Evolutionary conservation across 2,329 filamentous ascomycete genomes (phyloP), one percentile per base, ranked within the genome.

Genomic region (Fusarium vanettenii): DNA sequence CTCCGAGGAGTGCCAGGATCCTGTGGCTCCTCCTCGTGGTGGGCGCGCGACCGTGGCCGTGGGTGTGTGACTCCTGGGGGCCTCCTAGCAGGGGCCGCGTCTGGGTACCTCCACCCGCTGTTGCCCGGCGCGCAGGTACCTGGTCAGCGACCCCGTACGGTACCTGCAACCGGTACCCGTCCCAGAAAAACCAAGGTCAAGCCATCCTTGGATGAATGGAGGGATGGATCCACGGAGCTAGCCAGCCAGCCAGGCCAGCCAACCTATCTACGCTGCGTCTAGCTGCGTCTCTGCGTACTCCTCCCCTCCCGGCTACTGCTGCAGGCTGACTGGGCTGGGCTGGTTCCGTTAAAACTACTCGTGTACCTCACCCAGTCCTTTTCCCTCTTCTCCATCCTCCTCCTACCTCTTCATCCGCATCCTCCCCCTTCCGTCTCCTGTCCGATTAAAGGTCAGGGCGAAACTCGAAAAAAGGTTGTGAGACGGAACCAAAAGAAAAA

Each of bases 341-440:
- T 77, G 69, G 76, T 52, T 77, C 72, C 72, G 79, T 82, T 82
- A 82, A 84, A 83, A 82, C 81, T 81, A 81, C 79, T 78, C 71
- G 69, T 69, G 71, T 69, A 78, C 79, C 79, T 87, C 84, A 85
- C 85, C 87, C 87, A 87, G 86, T 89, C 87, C 87, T 86, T 87
- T 86, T 86, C 85, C 85, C 82, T 85, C 84, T 85, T 83, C 84
- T 86, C 83, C 82, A 84, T 87, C 85, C 85, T 88, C 84, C 84
- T 88, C 86, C 85, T 85, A 86, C 86, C 82, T 73, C 86, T 86
- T 87, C 85, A 79, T 78, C 81, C 79, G 79, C 80, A 78, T 81
- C 81, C 82, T 82, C 82, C 82, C 80, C 81, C 81, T 81, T 81
- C 79, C 60, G 43, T 71, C 66, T 70, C 72, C 75, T 73, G 70